Conservation (phyloP, 345 rosid species). For the Nasturtium officinale region DNA sequence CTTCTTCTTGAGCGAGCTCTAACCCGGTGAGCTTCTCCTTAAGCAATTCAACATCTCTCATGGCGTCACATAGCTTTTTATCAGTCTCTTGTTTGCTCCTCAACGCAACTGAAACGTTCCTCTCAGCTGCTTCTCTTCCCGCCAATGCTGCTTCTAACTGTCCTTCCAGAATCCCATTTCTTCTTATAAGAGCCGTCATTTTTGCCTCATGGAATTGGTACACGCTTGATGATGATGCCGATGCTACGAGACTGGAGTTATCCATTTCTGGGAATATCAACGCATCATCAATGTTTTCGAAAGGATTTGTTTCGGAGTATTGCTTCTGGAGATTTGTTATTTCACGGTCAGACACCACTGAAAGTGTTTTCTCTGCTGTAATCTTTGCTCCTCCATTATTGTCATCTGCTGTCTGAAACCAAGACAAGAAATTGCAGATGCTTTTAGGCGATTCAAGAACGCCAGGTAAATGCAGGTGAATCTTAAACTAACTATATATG, state of each 20-base stretch:
- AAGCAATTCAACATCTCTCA: slow-evolving; percentile 80
- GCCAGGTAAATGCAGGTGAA: neutral
- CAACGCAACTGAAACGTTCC: slow-evolving; percentile 61
- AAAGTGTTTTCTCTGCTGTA: slow-evolving; percentile 52
- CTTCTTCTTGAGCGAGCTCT: slow-evolving; percentile 88
- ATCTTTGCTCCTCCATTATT: slow-evolving; percentile 54
- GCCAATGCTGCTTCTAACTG: slow-evolving; percentile 71
- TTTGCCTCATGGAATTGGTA: slow-evolving; percentile 75
- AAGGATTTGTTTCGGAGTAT: slow-evolving; percentile 49
- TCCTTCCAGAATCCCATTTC: slow-evolving; percentile 75
- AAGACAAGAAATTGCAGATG: slow-evolving; percentile 15
- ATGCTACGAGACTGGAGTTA: slow-evolving; percentile 37
- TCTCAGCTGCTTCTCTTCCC: slow-evolving; percentile 75
- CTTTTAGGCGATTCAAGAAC: neutral
- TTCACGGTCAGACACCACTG: slow-evolving; percentile 51
- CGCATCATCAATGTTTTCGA: slow-evolving; percentile 47
- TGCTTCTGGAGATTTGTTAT: slow-evolving; percentile 43
- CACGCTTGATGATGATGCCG: slow-evolving; percentile 56
- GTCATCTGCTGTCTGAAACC: slow-evolving; percentile 57
- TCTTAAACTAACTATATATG: neutral
- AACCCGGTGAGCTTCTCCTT: slow-evolving; percentile 79
- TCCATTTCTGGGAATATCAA: slow-evolving; percentile 53
- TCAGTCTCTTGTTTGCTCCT: slow-evolving; percentile 87
- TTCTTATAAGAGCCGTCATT: slow-evolving; percentile 68
- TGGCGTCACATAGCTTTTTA: slow-evolving; percentile 60